Percentiles rank a stretch among this genome's conserved stretches.
Evolutionary conservation across 805 yeast species (phyloP).

Genomic region (Candida tallmaniae): DNA sequence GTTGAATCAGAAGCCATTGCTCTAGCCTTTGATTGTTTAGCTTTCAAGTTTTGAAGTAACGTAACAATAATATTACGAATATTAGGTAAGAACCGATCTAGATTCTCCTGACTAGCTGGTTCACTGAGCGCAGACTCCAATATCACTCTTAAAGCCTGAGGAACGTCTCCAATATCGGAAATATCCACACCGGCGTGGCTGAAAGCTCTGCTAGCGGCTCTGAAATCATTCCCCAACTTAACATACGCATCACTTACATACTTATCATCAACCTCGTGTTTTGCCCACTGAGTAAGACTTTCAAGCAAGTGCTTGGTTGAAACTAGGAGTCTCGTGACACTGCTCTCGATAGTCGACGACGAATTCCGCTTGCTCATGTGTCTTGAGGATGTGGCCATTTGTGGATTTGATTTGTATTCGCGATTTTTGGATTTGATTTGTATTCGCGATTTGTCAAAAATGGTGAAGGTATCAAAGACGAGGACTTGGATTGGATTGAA

Average conservation of each 20-base stretch:
- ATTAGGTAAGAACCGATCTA: constrained; percentile 76
- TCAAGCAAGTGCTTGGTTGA: constrained; percentile 88
- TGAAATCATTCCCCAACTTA: constrained; percentile 87
- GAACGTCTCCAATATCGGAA: constrained; percentile 86
- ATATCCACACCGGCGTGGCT: constrained; percentile 74
- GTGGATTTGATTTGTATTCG: too few species aligned
- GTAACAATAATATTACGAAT: constrained; percentile 83
- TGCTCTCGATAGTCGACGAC: constrained; percentile 60
- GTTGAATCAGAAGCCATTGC: not conserved
- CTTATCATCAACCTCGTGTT: constrained; percentile 68
- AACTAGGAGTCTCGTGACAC: constrained; percentile 74
- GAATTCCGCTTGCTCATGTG: constrained; percentile 17
- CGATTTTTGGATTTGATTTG: too few species aligned
- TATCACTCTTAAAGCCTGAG: constrained; percentile 70
- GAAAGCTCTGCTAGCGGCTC: constrained; percentile 79
- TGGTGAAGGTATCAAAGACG: too few species aligned
- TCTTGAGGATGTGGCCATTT: not conserved
- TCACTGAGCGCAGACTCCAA: constrained; percentile 84
- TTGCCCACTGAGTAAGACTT: constrained; percentile 86
- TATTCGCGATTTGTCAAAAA: too few species aligned
- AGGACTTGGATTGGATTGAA: too few species aligned
- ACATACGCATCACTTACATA: constrained; percentile 91
- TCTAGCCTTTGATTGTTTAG: constrained; percentile 60
- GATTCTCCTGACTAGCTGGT: constrained; percentile 74
- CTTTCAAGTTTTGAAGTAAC: constrained; percentile 71